These are phyloP conservation scores for Panicum miliaceum DNA, from an alignment of 176 grass and related monocot genomes.

Conservation along the genomic window DNA sequence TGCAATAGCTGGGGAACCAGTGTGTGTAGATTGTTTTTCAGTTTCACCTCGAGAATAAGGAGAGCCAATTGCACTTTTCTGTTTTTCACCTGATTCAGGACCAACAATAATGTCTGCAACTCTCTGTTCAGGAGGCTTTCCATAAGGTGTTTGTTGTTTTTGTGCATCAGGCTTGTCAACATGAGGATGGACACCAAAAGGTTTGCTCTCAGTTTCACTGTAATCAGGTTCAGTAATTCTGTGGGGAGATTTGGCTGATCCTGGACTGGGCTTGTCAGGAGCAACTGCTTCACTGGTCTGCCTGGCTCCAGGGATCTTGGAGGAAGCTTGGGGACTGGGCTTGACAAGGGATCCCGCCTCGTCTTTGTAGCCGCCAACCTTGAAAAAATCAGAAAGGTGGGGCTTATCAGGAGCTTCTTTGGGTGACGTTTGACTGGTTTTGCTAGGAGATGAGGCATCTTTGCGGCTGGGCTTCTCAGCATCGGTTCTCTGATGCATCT, in stretches of 20 bases:
- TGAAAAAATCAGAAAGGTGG: constrained; percentile 27
- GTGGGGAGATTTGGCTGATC: constrained; percentile 11
- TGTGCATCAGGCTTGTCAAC: constrained; percentile 17
- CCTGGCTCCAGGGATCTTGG: neutral
- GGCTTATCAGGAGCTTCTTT: constrained; percentile 23
- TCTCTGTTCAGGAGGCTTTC: neutral
- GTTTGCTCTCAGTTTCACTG: neutral
- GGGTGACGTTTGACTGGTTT: constrained; percentile 16
- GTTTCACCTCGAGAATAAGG: constrained; percentile 29
- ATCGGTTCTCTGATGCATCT: constrained; percentile 10
- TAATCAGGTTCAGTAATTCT: constrained; percentile 11
- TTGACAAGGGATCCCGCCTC: neutral
- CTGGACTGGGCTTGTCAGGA: constrained; percentile 3
- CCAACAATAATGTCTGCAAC: neutral
- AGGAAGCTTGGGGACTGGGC: constrained; percentile 2
- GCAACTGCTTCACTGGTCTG: constrained; percentile 4
- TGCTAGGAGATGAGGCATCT: constrained; percentile 34
- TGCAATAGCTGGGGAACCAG: neutral
- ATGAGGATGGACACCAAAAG: neutral
- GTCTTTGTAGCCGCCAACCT: neutral
- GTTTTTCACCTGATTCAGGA: constrained; percentile 8
- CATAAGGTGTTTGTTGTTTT: neutral
- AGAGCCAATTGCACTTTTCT: neutral
- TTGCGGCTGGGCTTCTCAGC: constrained; percentile 11
- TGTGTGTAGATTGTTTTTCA: constrained; percentile 25